phyloP scores from a whole-genome alignment of 23 red algal species.

The Gracilariopsis chorda region DNA sequence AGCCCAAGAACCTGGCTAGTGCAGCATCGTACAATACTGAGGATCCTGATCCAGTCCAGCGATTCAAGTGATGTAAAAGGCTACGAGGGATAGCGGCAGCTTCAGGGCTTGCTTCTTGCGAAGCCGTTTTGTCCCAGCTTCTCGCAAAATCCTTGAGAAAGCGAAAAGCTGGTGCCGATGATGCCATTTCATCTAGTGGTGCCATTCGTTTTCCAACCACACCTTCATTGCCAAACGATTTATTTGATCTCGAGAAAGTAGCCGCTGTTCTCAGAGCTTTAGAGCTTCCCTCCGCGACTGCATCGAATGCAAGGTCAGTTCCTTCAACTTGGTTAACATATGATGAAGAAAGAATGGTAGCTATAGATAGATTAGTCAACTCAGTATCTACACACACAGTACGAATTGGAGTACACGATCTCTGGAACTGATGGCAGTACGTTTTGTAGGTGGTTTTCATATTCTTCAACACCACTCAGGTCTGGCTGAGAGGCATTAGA shows the following conservation, averaged over 20 bases:
- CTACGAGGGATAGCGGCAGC: conserved; percentile 27
- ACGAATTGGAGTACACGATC: conserved; percentile 49
- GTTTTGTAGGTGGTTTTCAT: conserved; percentile 58
- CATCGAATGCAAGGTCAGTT: conserved; percentile 65
- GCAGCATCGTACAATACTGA: conserved; percentile 78
- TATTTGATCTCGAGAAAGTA: background rate
- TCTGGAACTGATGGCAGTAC: conserved; percentile 55
- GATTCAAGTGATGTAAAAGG: conserved; percentile 65
- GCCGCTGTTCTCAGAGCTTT: background rate
- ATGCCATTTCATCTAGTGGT: conserved; percentile 69
- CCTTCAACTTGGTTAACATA: conserved; percentile 78
- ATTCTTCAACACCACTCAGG: conserved; percentile 56
- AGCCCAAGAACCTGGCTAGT: conserved; percentile 66
- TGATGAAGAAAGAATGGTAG: conserved; percentile 69
- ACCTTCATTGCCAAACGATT: background rate
- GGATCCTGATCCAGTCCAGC: conserved; percentile 56
- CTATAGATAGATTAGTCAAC: conserved; percentile 54
- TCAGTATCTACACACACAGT: conserved; percentile 78
- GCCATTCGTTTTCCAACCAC: background rate
- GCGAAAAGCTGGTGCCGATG: conserved; percentile 64
- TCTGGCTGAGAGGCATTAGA: conserved; percentile 36
- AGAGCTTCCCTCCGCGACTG: conserved; percentile 27
- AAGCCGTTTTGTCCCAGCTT: conserved; percentile 52
- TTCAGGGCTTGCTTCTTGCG: background rate
- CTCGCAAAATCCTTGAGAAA: conserved; percentile 57